Evolutionary conservation across 2,329 filamentous ascomycete genomes (phyloP).

Genomic region (Metarhizium rileyi): DNA sequence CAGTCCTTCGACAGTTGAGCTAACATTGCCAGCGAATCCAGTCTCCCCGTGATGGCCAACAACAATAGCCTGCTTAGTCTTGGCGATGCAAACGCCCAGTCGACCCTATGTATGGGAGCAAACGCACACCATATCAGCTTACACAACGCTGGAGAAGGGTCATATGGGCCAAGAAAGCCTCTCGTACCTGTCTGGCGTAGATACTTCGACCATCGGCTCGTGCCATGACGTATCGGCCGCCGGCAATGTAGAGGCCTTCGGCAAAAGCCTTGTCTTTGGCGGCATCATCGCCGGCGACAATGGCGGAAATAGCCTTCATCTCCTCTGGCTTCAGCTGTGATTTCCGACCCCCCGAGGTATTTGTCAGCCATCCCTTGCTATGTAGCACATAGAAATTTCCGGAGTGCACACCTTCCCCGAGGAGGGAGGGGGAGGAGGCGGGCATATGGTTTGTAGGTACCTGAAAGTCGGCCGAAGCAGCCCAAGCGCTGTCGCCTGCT

Average conservation of each 20-base stretch:
- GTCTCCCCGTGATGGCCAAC: slow-evolving; percentile 75
- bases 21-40: slow-evolving; percentile 64
- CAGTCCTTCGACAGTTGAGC: slow-evolving; percentile 70
- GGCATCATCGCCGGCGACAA: slow-evolving; percentile 34
- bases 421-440: background rate
- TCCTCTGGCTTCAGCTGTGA: slow-evolving; percentile 37
- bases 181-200: slow-evolving; percentile 73
- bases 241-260: slow-evolving; percentile 66
- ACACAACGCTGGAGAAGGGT: background rate
- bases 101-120: slow-evolving; percentile 43
- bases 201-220: slow-evolving; percentile 68
- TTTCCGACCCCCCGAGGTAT: background rate
- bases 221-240: slow-evolving; percentile 69
- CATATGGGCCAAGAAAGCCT: slow-evolving; percentile 3
- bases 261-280: slow-evolving; percentile 57
- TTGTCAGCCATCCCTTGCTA: too few species aligned
- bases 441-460: slow-evolving; percentile 36
- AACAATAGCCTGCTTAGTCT: slow-evolving; percentile 82
- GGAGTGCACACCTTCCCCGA: too few species aligned
- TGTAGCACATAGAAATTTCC: too few species aligned
- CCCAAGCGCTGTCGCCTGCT: slow-evolving; percentile 76
- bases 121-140: background rate
- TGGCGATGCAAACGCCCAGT: slow-evolving; percentile 71
- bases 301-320: slow-evolving; percentile 47
- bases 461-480: slow-evolving; percentile 57